phyloP scores from a whole-genome alignment of 73 alveolate species.

The Uronychia binucleata region DNA sequence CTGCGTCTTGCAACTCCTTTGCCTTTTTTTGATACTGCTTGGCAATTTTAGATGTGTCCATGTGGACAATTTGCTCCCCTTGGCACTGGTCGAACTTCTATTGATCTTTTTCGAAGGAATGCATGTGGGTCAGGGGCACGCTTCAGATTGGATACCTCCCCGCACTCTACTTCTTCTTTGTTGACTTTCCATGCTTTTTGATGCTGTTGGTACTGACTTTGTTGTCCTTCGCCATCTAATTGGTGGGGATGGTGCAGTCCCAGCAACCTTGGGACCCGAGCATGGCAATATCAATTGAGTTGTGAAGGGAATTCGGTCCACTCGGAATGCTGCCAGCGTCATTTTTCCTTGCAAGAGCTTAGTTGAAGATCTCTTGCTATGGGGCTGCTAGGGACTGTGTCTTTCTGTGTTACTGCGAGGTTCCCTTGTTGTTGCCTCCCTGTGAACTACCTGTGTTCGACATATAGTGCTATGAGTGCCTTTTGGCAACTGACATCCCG shows the following conservation, averaged over 20 bases:
- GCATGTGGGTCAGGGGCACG: neutral
- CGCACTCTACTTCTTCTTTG: neutral
- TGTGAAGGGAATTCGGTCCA: neutral
- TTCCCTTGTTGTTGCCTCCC: neutral
- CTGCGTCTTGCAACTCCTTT: neutral
- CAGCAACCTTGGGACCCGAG: neutral
- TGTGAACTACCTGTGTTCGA: neutral
- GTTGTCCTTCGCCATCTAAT: too few relatives aligned
- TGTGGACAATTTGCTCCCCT: neutral
- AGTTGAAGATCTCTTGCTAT: too few relatives aligned
- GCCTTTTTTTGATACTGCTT: neutral
- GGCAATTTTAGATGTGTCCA: neutral
- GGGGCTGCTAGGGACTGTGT: neutral
- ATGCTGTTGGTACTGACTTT: too few relatives aligned
- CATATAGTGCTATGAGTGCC: neutral
- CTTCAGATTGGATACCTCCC: neutral
- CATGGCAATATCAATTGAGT: neutral
- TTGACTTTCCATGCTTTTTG: too few relatives aligned
- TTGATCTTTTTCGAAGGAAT: neutral
- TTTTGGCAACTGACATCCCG: neutral
- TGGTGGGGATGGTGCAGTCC: neutral
- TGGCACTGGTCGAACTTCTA: neutral
- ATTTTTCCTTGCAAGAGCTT: too few relatives aligned
- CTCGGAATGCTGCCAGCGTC: too few relatives aligned
- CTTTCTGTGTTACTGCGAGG: neutral